Evolutionary conservation across 2,329 filamentous ascomycete genomes (phyloP).

Genomic region (Clarireedia homoeocarpa): DNA sequence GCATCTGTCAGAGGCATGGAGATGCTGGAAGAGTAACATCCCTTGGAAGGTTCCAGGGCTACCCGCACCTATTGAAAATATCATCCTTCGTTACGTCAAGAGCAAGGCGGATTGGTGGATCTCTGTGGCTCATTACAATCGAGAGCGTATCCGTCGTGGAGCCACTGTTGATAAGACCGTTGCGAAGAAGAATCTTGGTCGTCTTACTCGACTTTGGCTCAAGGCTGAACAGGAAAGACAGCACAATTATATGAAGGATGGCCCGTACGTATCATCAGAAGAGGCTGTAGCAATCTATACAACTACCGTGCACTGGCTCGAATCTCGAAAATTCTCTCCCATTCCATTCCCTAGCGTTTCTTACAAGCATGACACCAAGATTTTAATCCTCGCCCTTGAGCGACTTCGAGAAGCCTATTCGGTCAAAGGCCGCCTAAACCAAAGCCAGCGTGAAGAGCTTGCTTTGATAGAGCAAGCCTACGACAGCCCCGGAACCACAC

Average conservation of each 20-base stretch:
- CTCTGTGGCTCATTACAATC: slow-evolving; percentile 96
- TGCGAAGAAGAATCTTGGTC: slow-evolving; percentile 96
- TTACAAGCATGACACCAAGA: slow-evolving; percentile 99
- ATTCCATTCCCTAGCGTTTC: slow-evolving; percentile 98
- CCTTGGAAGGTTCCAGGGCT: slow-evolving; percentile 98
- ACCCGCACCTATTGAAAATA: slow-evolving; percentile 95
- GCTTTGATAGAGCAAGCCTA: slow-evolving; percentile 97
- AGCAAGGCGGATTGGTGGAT: slow-evolving; percentile 99
- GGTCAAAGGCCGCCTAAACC: slow-evolving; percentile 92
- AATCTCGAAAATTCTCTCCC: slow-evolving; percentile 95
- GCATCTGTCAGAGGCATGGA: slow-evolving; percentile 95
- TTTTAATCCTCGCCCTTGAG: slow-evolving; percentile 90
- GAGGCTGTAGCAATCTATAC: slow-evolving; percentile 99
- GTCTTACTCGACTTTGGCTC: slow-evolving; percentile 89
- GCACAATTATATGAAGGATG: slow-evolving; percentile 99
- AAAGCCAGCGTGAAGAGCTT: slow-evolving; percentile 94
- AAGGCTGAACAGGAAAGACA: slow-evolving; percentile 98
- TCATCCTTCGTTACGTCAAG: slow-evolving; percentile 97
- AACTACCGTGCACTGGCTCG: slow-evolving; percentile 96
- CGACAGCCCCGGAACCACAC: slow-evolving; percentile 89
- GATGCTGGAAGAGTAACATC: slow-evolving; percentile 99
- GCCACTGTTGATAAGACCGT: slow-evolving; percentile 99
- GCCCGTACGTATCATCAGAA: slow-evolving; percentile 95
- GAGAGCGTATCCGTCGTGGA: slow-evolving; percentile 90
- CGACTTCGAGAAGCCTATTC: slow-evolving; percentile 92